These are phyloP conservation scores for Eremothecium sinecaudum DNA, from an alignment of 1,139 yeast species.

Conservation along the genomic window DNA sequence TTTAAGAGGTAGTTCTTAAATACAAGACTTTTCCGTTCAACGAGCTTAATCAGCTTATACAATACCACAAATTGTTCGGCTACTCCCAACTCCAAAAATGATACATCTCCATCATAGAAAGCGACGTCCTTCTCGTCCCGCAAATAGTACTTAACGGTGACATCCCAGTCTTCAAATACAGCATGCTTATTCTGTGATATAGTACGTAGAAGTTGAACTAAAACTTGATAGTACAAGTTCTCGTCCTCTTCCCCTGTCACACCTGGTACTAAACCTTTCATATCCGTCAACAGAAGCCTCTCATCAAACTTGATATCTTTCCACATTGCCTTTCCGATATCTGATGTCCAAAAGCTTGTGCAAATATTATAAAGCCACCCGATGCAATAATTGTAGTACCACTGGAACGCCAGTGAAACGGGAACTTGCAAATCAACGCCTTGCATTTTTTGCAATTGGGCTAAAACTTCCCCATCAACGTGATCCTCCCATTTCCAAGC, in stretches of 20 bases:
- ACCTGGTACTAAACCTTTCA: constrained; percentile 6
- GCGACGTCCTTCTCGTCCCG: constrained; percentile 31
- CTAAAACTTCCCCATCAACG: constrained; percentile 18
- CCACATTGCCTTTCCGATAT: constrained; percentile 23
- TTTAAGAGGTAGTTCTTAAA: constrained; percentile 31
- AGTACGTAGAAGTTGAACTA: constrained; percentile 34
- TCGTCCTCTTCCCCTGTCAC: constrained; percentile 13
- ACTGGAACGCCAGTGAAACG: constrained; percentile 14
- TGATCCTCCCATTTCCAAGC: constrained; percentile 22
- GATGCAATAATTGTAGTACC: constrained; percentile 30
- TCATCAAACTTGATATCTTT: constrained; percentile 26
- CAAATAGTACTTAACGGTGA: constrained; percentile 39
- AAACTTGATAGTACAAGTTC: constrained; percentile 22
- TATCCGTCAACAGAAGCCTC: constrained; percentile 20
- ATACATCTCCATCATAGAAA: constrained; percentile 29
- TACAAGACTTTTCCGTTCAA: constrained; percentile 26
- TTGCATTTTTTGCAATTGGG: constrained; percentile 17
- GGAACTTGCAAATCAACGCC: constrained; percentile 10
- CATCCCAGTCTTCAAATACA: constrained; percentile 36
- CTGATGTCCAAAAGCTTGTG: constrained; percentile 21
- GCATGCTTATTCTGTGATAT: constrained; percentile 28
- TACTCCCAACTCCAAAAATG: constrained; percentile 36
- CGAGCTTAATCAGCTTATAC: constrained; percentile 35
- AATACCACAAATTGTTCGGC: constrained; percentile 41
- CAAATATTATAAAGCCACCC: constrained; percentile 29